Evolutionary conservation across 352 stramenopile genomes (phyloP), one percentile per base, ranked within the genome.

Genomic region (Phytophthora capsici): DNA sequence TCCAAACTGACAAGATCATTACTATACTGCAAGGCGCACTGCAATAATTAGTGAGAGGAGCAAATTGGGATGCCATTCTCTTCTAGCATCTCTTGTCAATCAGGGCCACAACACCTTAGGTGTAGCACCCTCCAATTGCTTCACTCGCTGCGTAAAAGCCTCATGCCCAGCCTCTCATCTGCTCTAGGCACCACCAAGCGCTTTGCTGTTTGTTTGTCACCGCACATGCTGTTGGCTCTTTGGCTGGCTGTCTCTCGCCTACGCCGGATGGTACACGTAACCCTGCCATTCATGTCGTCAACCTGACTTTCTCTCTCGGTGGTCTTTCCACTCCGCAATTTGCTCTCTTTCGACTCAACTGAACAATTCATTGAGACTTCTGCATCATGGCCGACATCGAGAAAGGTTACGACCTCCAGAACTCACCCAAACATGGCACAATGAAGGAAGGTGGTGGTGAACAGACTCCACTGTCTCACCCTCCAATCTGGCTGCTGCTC

Each of bases 401-500:
- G 43, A 74, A 70, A 66, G 59, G 56, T 28, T 78, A 78, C 51
- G 69, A 66, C 32, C 30, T 70, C 25, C 50, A 77, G 43, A 50
- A 32, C 22, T 77, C 69, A 3, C 69, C 69, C 44, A 77, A 69
- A 25, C 51, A 44, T 9, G 50, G 55, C 19, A 22, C 17, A 4
- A 14, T 34, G 30, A 51, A 69, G 28, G 45, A 62, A 25, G 48
- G 26, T 23, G n/a, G 28, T 20, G 53, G n/a, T 22, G 64, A 65
- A 22, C 3, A 36, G 9, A 50, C 44, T n/a, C 30, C 69, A 3
- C 43, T 74, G 19, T 54, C 63, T 12, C 67, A 70, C 28, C 70
- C 66, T 34, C 75, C 78, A n/a, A 74, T 86, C 36, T 67, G 60
- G 53, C 52, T 80, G 43, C 69, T 90, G 28, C 66, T 90, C 19